These are phyloP conservation scores for Chlorella sp. DNA, from an alignment of 139 green algal genomes.

Conservation along the genomic window DNA sequence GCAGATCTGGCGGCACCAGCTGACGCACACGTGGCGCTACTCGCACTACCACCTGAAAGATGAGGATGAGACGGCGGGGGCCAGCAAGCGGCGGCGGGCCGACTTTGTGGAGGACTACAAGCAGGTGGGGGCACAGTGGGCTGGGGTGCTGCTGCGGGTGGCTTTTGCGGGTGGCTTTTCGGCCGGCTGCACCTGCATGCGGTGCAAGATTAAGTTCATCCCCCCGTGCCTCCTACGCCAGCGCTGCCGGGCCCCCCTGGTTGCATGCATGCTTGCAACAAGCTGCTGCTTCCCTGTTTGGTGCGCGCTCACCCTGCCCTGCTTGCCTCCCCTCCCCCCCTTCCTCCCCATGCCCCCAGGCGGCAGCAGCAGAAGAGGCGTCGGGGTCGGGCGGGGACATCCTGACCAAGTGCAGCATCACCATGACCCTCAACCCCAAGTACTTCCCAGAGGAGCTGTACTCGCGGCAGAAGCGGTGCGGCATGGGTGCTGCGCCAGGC, in stretches of 20 bases:
- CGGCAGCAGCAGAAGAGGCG: not conserved
- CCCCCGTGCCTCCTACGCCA: too few relatives aligned
- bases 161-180: too few relatives aligned
- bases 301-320: too few relatives aligned
- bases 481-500: not conserved
- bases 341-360: too few relatives aligned
- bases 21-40: not conserved
- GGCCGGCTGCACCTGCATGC: too few relatives aligned
- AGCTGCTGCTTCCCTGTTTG: too few relatives aligned
- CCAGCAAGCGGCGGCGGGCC: constrained; percentile 16
- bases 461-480: constrained; percentile 21
- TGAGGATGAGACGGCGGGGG: not conserved
- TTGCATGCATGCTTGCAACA: too few relatives aligned
- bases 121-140: not conserved
- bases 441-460: constrained; percentile 42
- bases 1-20: constrained; percentile 34
- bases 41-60: constrained; percentile 20
- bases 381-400: not conserved
- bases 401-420: not conserved
- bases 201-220: too few relatives aligned
- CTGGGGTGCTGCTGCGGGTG: too few relatives aligned
- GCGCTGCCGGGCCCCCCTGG: too few relatives aligned
- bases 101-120: constrained; percentile 27
- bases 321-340: too few relatives aligned
- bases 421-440: constrained; percentile 25